Evolutionary conservation across 2,329 filamentous ascomycete species (phyloP).

Genomic region (Pyricularia grisea): DNA sequence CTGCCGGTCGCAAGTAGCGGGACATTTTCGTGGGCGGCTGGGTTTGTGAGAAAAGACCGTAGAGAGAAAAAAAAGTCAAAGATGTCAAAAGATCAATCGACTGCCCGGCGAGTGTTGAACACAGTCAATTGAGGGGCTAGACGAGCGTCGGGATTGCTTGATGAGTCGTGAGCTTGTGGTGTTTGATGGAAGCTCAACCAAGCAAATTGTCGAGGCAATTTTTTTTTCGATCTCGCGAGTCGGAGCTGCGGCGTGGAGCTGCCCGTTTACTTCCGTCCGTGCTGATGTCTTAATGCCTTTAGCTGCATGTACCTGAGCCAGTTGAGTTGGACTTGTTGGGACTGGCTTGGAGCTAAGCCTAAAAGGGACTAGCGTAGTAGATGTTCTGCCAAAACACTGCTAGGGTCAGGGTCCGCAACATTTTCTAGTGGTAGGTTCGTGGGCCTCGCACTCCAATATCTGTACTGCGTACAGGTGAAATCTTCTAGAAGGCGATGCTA

Average conservation of each 20-base stretch:
- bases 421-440: background rate
- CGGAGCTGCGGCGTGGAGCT: slow-evolving; percentile 4
- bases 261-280: background rate
- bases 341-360: background rate
- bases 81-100: background rate
- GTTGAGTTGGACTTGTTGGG: slow-evolving; percentile 6
- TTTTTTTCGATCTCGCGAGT: slow-evolving; percentile 4
- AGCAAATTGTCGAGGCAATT: background rate
- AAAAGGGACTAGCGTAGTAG: background rate
- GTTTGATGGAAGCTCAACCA: background rate
- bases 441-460: background rate
- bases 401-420: background rate
- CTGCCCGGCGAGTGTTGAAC: background rate
- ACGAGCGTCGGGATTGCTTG: background rate
- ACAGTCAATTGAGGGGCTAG: background rate
- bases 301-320: background rate
- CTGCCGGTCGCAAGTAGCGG: slow-evolving; percentile 34
- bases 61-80: background rate
- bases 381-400: background rate
- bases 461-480: background rate
- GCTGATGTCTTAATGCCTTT: background rate
- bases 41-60: background rate
- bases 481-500: background rate
- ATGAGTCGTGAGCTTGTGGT: background rate
- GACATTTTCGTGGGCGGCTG: slow-evolving; percentile 24